Conservation (phyloP, 192 early-diverging fungal genomes). For the Backusella tarrabulga region DNA sequence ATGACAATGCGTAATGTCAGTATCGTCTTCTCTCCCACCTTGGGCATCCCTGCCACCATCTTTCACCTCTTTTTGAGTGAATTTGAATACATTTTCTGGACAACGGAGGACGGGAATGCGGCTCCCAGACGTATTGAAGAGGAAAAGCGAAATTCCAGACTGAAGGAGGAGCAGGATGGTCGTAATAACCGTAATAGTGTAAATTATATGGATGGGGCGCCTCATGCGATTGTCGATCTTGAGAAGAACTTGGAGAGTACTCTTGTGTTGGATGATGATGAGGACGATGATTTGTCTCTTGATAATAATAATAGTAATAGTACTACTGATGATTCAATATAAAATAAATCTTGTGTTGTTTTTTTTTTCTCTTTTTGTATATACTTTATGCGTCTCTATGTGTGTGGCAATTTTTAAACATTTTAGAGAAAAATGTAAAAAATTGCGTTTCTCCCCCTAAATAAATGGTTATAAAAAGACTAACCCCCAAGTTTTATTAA, state of each 20-base stretch:
- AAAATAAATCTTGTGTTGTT: not conserved
- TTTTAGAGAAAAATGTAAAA: conserved; percentile 4
- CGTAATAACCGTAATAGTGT: conserved; percentile 50
- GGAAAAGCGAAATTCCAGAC: conserved; percentile 15
- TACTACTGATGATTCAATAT: conserved; percentile 7
- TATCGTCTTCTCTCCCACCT: conserved; percentile 95
- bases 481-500: not conserved
- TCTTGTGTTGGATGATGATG: conserved; percentile 31
- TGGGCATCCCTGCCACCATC: conserved; percentile 90
- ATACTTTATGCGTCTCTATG: not conserved
- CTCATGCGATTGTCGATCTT: conserved; percentile 41
- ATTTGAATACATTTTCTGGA: conserved; percentile 84
- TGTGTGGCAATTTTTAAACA: conserved; percentile 2
- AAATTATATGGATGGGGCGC: conserved; percentile 42
- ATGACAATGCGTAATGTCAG: conserved; percentile 97
- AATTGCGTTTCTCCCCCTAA: not conserved
- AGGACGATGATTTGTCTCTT: conserved; percentile 30
- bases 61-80: conserved; percentile 91
- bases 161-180: conserved; percentile 23
- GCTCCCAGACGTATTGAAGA: conserved; percentile 2
- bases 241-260: conserved; percentile 34
- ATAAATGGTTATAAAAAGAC: not conserved
- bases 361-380: not conserved
- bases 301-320: conserved; percentile 8
- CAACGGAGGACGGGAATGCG: conserved; percentile 57